Base-by-base conservation (phyloP, 495 filamentous ascomycete species). In the Talaromyces liani region DNA sequence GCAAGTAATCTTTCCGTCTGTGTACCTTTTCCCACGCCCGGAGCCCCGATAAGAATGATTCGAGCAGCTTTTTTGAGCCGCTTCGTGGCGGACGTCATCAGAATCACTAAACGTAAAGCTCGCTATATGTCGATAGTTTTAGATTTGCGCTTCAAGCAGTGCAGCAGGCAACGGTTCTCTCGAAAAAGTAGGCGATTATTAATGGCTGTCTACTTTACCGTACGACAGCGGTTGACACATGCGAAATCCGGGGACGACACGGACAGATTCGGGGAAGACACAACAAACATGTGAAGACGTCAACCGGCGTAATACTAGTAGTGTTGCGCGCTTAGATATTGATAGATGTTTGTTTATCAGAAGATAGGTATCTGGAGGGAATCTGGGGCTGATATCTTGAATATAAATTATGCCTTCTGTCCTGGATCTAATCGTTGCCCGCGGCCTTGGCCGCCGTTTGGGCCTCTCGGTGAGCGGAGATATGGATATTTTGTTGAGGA, bases 41-140 rank as follows among this genome's bases (percentile, higher is more conserved):
- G 94, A n/a, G 94, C 92, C 59, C 94, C 94, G 65, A 98, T 85
- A 62, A 98, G 85, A 72, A 98, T 98, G 60, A 98, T 87, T 34
- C 94, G 89, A 18, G 95, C 94, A 41, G 94, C 93, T 73, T 83
- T 86, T 63, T 84, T 84, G 68, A 95, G 87, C 76, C 85, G 74
- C 66, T 70, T 75, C 4, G 72, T 72, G 31, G 72, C 62, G 62
- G 60, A 51, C 31, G 69, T 65, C 70, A 72, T 74, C 10, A 39
- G 34, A 41, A 25, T 34, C 9, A 6, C 25, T 5, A 8, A 59
- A 41, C 1, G 14, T 16, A 41, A 16, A 16, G 14, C 14, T n/a
- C n/a, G n/a, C n/a, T 16, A 41, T 16, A 41, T 41, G 36, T 2
- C 14, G 36, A 16, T 16, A 16, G 2, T 16, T 16, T 1, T 41